These are phyloP conservation scores for Pulchroboletus neoregius DNA, from an alignment of 1,284 basidiomycete genomes.

Conservation along the genomic window DNA sequence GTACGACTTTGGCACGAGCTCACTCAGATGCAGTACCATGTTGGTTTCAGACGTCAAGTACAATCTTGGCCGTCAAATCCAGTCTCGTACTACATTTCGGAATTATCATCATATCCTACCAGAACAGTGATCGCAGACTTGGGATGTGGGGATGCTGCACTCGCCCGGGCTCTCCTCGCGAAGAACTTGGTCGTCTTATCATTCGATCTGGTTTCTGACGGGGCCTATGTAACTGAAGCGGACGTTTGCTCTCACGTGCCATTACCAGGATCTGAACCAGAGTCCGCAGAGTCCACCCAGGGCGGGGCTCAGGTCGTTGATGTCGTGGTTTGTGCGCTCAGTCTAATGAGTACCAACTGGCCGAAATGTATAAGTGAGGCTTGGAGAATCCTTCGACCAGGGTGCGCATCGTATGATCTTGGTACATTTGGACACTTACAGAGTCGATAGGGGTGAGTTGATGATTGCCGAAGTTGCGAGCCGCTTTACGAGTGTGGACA, in stretches of 20 bases:
- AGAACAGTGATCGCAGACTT: slow-evolving; percentile 85
- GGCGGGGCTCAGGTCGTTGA: slow-evolving; percentile 80
- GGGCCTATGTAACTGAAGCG: slow-evolving; percentile 69
- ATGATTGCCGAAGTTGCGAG: slow-evolving; percentile 96
- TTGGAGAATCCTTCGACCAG: slow-evolving; percentile 77
- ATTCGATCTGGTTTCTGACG: slow-evolving; percentile 78
- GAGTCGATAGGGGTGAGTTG: slow-evolving; percentile 66
- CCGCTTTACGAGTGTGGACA: slow-evolving; percentile 70
- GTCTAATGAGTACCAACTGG: slow-evolving; percentile 98
- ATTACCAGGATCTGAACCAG: slow-evolving; percentile 75
- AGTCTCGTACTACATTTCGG: slow-evolving; percentile 69
- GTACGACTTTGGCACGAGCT: slow-evolving; percentile 2
- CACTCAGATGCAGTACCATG: slow-evolving; percentile 68
- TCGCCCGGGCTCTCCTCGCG: slow-evolving; percentile 72
- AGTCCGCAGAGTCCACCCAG: slow-evolving; percentile 37
- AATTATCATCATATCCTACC: slow-evolving; percentile 55
- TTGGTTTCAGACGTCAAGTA: slow-evolving; percentile 85
- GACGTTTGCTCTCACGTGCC: slow-evolving; percentile 76
- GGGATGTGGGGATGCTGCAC: slow-evolving; percentile 91
- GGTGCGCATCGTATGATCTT: slow-evolving; percentile 49
- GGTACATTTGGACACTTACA: slow-evolving; percentile 8
- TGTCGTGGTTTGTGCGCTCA: slow-evolving; percentile 89
- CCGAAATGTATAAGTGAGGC: slow-evolving; percentile 85
- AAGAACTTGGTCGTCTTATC: slow-evolving; percentile 71
- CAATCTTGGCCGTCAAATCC: slow-evolving; percentile 90